Conservation (phyloP, 2,329 filamentous ascomycete genomes). For the Hirsutella thompsonii region DNA sequence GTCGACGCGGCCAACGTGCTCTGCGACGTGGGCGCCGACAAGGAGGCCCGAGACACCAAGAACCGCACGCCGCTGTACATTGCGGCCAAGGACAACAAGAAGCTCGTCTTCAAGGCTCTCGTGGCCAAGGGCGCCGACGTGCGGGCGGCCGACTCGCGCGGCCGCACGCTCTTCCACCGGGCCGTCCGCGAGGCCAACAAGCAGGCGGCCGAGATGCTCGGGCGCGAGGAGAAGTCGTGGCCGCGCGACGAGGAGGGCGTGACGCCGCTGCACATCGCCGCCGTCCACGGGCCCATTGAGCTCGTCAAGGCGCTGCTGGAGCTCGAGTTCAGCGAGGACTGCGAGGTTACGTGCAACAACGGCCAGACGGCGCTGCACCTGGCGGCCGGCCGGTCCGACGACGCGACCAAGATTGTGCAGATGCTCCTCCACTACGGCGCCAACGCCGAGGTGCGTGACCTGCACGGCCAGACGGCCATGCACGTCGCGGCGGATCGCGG, state of each 20-base stretch:
- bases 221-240: not conserved
- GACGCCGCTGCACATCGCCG: not conserved
- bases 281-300: not conserved
- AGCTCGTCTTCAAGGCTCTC: not conserved
- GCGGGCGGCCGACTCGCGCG: not conserved
- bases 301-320: not conserved
- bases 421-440: not conserved
- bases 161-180: not conserved
- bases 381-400: not conserved
- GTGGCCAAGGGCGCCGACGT: not conserved
- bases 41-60: not conserved
- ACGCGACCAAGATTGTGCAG: not conserved
- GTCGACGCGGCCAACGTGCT: not conserved
- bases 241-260: not conserved
- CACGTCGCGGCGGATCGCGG: not conserved
- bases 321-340: not conserved
- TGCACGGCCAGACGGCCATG: not conserved
- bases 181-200: not conserved
- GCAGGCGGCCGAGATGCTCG: not conserved
- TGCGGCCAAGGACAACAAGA: not conserved
- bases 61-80: not conserved
- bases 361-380: not conserved
- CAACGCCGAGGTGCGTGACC: not conserved
- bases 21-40: not conserved
- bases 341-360: not conserved